Percentiles rank a stretch among this genome's conserved stretches.
These are phyloP conservation scores for Artemisia argyi DNA, from an alignment of 129 eudicot genomes.

Conservation along the genomic window DNA sequence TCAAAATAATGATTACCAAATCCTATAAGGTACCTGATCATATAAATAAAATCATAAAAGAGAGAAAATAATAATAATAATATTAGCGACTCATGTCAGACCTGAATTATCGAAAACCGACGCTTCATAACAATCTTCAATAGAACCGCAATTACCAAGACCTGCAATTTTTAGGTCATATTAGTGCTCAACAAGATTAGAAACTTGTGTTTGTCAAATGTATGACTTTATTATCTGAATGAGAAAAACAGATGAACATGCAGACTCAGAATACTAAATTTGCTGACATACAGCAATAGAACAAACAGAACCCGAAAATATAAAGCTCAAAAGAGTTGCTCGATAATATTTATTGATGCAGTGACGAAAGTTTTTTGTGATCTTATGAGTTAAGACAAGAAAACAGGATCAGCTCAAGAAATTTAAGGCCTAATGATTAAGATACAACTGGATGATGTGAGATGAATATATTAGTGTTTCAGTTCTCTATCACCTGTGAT, in stretches of 20 bases:
- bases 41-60: not conserved
- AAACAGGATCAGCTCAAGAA: not conserved
- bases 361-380: conserved; percentile 8
- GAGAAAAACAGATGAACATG: conserved; percentile 2
- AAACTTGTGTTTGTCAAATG: conserved; percentile 7
- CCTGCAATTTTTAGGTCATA: conserved; percentile 48
- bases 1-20: not conserved
- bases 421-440: not conserved
- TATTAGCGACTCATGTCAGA: conserved; percentile 28
- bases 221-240: conserved; percentile 12
- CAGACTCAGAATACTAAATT: too few relatives aligned
- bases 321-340: conserved; percentile 2
- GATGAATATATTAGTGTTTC: too few relatives aligned
- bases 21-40: conserved; percentile 2
- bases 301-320: not conserved
- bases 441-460: too few relatives aligned
- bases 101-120: conserved; percentile 93
- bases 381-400: not conserved
- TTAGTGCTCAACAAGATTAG: conserved; percentile 2
- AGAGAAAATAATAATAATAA: not conserved
- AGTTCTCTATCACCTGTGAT: not conserved
- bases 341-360: conserved; percentile 6
- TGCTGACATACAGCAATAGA: not conserved
- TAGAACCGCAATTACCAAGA: conserved; percentile 92
- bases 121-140: conserved; percentile 87